Conservation (phyloP, 2,329 filamentous ascomycete genomes). For the Fusarium virguliforme region DNA sequence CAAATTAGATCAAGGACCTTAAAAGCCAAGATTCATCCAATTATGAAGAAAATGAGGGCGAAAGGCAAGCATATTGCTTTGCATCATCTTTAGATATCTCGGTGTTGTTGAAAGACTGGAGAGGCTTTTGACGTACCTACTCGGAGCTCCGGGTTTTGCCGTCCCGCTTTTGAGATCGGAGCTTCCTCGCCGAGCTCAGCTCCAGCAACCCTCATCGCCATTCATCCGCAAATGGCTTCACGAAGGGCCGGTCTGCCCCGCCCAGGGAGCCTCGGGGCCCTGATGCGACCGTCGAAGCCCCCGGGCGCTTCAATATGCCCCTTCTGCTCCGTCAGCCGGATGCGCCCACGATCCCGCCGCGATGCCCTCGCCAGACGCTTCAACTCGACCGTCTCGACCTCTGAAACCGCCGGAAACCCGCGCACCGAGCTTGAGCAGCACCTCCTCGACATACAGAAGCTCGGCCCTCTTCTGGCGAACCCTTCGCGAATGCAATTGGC, state of each 20-base stretch:
- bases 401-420: conserved; percentile 52
- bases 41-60: background rate
- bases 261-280: conserved; percentile 49
- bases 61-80: no score
- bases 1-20: background rate
- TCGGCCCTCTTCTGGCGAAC: conserved; percentile 75
- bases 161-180: conserved; percentile 42
- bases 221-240: conserved; percentile 53
- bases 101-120: background rate
- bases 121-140: background rate
- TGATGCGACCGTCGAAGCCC: conserved; percentile 41
- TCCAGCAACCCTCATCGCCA: conserved; percentile 39
- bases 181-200: conserved; percentile 43
- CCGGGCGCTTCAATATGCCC: conserved; percentile 49
- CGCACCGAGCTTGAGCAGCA: conserved; percentile 72
- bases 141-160: conserved; percentile 50
- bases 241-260: conserved; percentile 52
- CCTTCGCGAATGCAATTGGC: conserved; percentile 81
- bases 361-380: conserved; percentile 50
- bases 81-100: background rate
- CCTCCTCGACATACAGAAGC: conserved; percentile 73
- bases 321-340: conserved; percentile 52
- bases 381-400: conserved; percentile 53
- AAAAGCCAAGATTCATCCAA: background rate
- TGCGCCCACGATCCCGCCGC: conserved; percentile 46